These are phyloP conservation scores for Anthracocystis panici-leucophaei DNA, from an alignment of 1,284 basidiomycete species.

Conservation along the genomic window DNA sequence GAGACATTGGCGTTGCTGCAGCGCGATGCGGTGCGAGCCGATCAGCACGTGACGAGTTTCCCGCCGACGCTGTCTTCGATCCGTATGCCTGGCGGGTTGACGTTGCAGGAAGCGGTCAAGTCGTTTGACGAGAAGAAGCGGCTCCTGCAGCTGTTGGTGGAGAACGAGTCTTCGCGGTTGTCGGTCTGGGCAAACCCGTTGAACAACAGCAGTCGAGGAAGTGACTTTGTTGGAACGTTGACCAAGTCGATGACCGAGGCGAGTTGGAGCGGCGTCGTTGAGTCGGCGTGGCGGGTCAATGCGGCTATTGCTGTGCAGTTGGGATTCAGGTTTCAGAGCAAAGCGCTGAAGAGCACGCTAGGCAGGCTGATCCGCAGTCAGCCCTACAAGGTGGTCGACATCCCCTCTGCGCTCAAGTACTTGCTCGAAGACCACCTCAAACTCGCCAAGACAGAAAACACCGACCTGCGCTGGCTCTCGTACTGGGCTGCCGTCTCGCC, in stretches of 20 bases:
- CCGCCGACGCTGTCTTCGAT: conserved; percentile 45
- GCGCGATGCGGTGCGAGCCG: conserved; percentile 77
- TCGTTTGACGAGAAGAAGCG: conserved; percentile 46
- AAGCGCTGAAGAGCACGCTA: conserved; percentile 78
- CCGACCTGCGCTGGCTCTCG: conserved; percentile 77
- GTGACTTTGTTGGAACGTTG: conserved; percentile 53
- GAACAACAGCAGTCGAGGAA: conserved; percentile 77
- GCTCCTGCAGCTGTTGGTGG: conserved; percentile 80
- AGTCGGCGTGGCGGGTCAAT: conserved; percentile 84
- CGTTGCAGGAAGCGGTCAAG: conserved; percentile 46
- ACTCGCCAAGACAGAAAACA: conserved; percentile 72
- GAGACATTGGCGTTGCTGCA: conserved; percentile 85
- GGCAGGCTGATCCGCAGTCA: conserved; percentile 80
- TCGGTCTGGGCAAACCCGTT: conserved; percentile 91
- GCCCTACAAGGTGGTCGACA: conserved; percentile 79
- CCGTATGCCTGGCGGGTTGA: conserved; percentile 50
- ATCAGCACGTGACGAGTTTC: conserved; percentile 57
- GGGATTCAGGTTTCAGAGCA: conserved; percentile 84
- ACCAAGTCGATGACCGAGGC: conserved; percentile 74
- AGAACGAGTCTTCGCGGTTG: conserved; percentile 88
- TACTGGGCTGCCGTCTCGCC: conserved; percentile 92
- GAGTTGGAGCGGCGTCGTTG: conserved; percentile 78
- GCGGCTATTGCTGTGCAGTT: conserved; percentile 86
- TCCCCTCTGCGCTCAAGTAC: conserved; percentile 83
- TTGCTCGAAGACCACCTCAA: conserved; percentile 86